Percentiles rank a stretch among this genome's conserved stretches.
These are phyloP conservation scores for Ormosia semicastrata DNA, from an alignment of 306 rosid species.

Conservation along the genomic window DNA sequence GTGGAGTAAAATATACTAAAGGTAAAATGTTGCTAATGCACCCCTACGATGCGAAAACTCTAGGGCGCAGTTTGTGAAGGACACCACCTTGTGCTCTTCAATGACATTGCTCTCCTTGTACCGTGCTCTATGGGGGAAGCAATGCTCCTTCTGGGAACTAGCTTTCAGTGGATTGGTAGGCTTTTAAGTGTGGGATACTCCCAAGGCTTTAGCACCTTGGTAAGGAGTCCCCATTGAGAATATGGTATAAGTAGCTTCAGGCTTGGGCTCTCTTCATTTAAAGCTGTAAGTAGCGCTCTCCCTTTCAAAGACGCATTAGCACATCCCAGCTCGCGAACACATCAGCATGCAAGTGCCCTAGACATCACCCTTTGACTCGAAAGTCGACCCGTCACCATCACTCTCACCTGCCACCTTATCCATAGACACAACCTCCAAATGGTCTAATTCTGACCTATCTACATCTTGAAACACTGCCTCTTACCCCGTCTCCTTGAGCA, in stretches of 20 bases:
- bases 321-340: neutral
- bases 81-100: neutral
- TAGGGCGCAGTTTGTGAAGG: neutral
- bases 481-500: neutral
- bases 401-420: neutral
- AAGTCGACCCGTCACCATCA: neutral
- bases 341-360: too few species aligned
- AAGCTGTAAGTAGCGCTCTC: neutral
- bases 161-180: neutral
- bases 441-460: neutral
- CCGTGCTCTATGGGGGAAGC: neutral
- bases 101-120: neutral
- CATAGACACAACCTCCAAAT: neutral
- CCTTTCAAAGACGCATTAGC: neutral
- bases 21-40: neutral
- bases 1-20: neutral
- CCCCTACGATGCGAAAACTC: neutral
- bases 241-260: neutral
- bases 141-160: neutral
- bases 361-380: neutral
- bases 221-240: neutral
- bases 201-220: neutral
- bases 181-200: neutral
- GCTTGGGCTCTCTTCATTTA: neutral
- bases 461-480: neutral